Base-by-base conservation (phyloP, 768 basidiomycete species). In the Clavulina sp. region DNA sequence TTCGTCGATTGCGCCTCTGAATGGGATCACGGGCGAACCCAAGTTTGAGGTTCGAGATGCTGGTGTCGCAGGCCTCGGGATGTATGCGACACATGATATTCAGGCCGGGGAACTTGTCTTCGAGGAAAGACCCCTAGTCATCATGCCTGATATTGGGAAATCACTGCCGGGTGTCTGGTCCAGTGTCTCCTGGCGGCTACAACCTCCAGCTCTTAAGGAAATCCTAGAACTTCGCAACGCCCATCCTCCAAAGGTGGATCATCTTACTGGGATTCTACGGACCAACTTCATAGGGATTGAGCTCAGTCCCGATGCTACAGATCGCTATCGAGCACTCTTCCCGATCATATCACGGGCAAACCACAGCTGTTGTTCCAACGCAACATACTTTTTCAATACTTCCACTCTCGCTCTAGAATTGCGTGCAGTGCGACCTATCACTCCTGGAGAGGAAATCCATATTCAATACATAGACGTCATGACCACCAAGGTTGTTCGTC, bases 201-300 rank as follows among this genome's bases (percentile, higher is more conserved):
- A 16, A 13, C 16, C 43, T 13, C 13, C 9, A 16, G 43, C 13
- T 9, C 13, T 16, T 9, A 24, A 28, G 9, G 9, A 9, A 9
- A 26, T 46, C 13, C 13, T 46, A 24, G 24, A 26, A 9, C 43
- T 46, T 1, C 13, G 43, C 13, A 46, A 46, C 43, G 43, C 43
- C 13, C 43, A 46, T 46, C 13, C 26, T 9, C 24, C 13, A 13
- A 28, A 46, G 16, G 43, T 46, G 13, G 43, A 46, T 24, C 13
- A 9, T 9, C 26, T 46, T 24, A 24, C 13, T 9, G 43, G 43
- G 26, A 46, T 13, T 13, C 26, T 46, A 26, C 43, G 43, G 26
- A 46, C 43, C 13, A 46, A 46, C 26, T 46, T 46, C 26, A 46
- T 46, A 13, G 43, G 43, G 43, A 26, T 46, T 26, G 43, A 46